Percentiles rank a stretch among this genome's conserved stretches.
Evolutionary conservation across 805 yeast species (phyloP).

Genomic region (Lipomyces chichibuensis): DNA sequence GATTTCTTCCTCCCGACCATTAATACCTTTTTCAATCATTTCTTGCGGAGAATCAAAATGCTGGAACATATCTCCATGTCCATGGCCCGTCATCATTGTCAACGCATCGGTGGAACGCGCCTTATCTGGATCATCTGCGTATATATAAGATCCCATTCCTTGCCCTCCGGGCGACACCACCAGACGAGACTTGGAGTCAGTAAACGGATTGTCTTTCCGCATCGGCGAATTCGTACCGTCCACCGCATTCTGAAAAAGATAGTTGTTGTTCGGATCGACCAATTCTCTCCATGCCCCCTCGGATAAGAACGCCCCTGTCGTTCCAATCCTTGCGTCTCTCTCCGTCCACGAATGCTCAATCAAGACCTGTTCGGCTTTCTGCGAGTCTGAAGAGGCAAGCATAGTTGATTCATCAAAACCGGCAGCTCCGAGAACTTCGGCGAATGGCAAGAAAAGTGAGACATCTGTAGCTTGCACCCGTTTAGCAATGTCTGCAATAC

Average conservation of each 20-base stretch:
- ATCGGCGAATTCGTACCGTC: slow-evolving; percentile 15
- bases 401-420: slow-evolving; percentile 36
- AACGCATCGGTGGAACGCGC: slow-evolving; percentile 36
- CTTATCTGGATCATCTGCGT: slow-evolving; percentile 38
- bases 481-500: slow-evolving; percentile 48
- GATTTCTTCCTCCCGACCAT: slow-evolving; percentile 41
- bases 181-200: slow-evolving; percentile 13
- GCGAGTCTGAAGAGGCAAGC: slow-evolving; percentile 18
- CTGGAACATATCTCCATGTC: slow-evolving; percentile 41
- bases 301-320: slow-evolving; percentile 48
- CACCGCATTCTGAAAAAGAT: slow-evolving; percentile 4
- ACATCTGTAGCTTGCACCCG: slow-evolving; percentile 47
- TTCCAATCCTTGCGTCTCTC: slow-evolving; percentile 47
- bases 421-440: slow-evolving; percentile 43
- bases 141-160: slow-evolving; percentile 13
- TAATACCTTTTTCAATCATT: slow-evolving; percentile 45
- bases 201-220: slow-evolving; percentile 13
- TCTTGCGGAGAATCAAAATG: slow-evolving; percentile 43
- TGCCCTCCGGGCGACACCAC: slow-evolving; percentile 34
- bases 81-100: slow-evolving; percentile 28
- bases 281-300: slow-evolving; percentile 49
- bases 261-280: slow-evolving; percentile 44
- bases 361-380: slow-evolving; percentile 41
- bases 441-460: slow-evolving; percentile 47
- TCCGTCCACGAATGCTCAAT: slow-evolving; percentile 43